These are phyloP conservation scores for Hymenoscyphus fraxineus DNA, from an alignment of 2,329 filamentous ascomycete species.

Conservation along the genomic window DNA sequence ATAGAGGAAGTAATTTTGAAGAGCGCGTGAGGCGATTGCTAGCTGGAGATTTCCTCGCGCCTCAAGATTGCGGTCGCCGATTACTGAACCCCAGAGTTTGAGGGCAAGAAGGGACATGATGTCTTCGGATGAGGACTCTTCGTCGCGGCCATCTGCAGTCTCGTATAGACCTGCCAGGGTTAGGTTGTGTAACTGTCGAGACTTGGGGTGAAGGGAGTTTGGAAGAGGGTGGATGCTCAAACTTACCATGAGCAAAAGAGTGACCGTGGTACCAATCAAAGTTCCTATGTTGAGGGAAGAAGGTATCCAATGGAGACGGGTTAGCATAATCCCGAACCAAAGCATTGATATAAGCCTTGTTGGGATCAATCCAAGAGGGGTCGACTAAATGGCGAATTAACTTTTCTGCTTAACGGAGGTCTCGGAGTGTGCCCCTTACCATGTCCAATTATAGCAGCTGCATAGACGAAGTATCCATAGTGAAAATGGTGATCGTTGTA, in stretches of 20 bases:
- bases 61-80: slow-evolving; percentile 74
- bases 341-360: slow-evolving; percentile 76
- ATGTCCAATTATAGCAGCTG: slow-evolving; percentile 77
- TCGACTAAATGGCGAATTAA: slow-evolving; percentile 47
- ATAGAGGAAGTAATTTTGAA: slow-evolving; percentile 83
- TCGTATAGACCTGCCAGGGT: slow-evolving; percentile 54
- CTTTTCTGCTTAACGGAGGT: background rate
- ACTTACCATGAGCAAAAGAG: slow-evolving; percentile 73
- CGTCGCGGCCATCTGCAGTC: slow-evolving; percentile 70
- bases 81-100: slow-evolving; percentile 88
- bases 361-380: slow-evolving; percentile 65
- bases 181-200: background rate
- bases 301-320: slow-evolving; percentile 63
- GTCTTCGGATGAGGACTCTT: slow-evolving; percentile 90
- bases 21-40: slow-evolving; percentile 66
- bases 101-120: slow-evolving; percentile 76
- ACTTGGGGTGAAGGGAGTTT: background rate
- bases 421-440: slow-evolving; percentile 16
- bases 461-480: slow-evolving; percentile 85
- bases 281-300: slow-evolving; percentile 75
- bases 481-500: slow-evolving; percentile 13
- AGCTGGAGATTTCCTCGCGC: slow-evolving; percentile 77
- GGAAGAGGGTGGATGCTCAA: background rate
- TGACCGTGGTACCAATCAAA: slow-evolving; percentile 97
- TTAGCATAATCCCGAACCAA: slow-evolving; percentile 83